These are phyloP conservation scores for Diplocarpon rosae DNA, from an alignment of 2,329 filamentous ascomycete species.

Conservation along the genomic window DNA sequence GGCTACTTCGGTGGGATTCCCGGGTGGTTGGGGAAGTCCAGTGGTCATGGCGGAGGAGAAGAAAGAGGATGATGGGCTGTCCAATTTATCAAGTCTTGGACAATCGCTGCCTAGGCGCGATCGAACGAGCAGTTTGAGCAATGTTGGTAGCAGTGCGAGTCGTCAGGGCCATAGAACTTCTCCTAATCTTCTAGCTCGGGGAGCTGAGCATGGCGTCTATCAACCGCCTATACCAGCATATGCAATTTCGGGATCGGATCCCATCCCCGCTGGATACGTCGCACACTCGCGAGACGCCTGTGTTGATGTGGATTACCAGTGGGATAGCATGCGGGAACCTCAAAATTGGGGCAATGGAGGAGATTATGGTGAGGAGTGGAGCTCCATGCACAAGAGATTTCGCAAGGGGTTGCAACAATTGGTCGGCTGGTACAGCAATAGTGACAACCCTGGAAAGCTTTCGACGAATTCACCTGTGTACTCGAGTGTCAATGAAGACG, in stretches of 20 bases:
- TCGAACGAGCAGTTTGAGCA: slow-evolving; percentile 27
- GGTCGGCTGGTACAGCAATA: slow-evolving; percentile 67
- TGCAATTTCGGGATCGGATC: slow-evolving; percentile 66
- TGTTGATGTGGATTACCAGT: slow-evolving; percentile 80
- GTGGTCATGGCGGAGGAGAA: slow-evolving; percentile 13
- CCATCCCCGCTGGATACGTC: slow-evolving; percentile 81
- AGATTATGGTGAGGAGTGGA: slow-evolving; percentile 87
- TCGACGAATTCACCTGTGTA: slow-evolving; percentile 34
- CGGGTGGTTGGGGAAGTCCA: slow-evolving; percentile 29
- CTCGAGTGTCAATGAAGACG: slow-evolving; percentile 30
- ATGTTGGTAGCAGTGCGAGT: slow-evolving; percentile 22
- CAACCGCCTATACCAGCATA: slow-evolving; percentile 70
- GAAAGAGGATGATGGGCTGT: slow-evolving; percentile 22
- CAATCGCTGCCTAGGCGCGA: slow-evolving; percentile 24
- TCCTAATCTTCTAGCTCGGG: slow-evolving; percentile 5
- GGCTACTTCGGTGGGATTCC: slow-evolving; percentile 29
- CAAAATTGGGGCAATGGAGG: slow-evolving; percentile 82
- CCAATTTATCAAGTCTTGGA: slow-evolving; percentile 19
- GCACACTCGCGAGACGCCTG: slow-evolving; percentile 84
- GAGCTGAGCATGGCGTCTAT: slow-evolving; percentile 40
- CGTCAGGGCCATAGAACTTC: slow-evolving; percentile 12
- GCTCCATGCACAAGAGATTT: slow-evolving; percentile 86
- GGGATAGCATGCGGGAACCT: slow-evolving; percentile 79
- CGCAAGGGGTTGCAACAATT: slow-evolving; percentile 67
- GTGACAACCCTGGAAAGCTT: slow-evolving; percentile 42